Base-by-base conservation (phyloP, 176 grass and related monocot genomes). In the Chloris gayana region DNA sequence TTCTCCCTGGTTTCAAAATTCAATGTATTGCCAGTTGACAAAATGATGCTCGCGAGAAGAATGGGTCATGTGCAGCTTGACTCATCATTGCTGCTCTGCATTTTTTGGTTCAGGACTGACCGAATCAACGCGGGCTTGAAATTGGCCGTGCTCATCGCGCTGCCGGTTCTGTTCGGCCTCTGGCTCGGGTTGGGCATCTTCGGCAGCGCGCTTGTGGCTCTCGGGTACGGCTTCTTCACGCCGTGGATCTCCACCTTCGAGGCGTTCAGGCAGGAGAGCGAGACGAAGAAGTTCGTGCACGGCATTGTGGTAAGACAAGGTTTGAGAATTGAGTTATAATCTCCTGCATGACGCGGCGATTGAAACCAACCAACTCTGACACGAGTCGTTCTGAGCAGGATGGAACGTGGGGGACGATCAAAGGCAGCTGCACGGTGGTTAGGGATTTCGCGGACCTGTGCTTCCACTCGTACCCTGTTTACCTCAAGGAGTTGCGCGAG, bases 241-340 rank as follows among this genome's bases (percentile, higher is more conserved):
- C 94, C 94, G 2, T 97, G 94, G 94, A 80, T 97, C 72, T 92
- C 94, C 63, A 97, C 94, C 74, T 97, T 97, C 67, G 94, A 97
- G 87, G 94, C 94, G 67, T 97, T 97, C 89, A 73, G 94, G 73
- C 79, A 92, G 85, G 89, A 94, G 32, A 90, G 58, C 73, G 91
- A 94, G 82, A 21, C 56, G 45, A 82, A 97, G 80, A 97, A 94
- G 79, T 90, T 94, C 38, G 7, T 97, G 11, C 94, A 91, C 33
- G 87, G 75, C 77, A 65, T 94, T 88, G 69, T 88, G 89, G 94
- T 97, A 94, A 82, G 76, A 13, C 13, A 78, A 11, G 8, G 24
- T 4, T 22, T 27, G 14, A 41, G 61, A 58, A n/a, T n/a, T n/a
- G n/a, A n/a, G n/a, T n/a, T n/a, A n/a, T 27, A 21, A 53, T 9